Conservation (phyloP, 1,284 basidiomycete genomes). For the Leccinum subspadiceum region DNA sequence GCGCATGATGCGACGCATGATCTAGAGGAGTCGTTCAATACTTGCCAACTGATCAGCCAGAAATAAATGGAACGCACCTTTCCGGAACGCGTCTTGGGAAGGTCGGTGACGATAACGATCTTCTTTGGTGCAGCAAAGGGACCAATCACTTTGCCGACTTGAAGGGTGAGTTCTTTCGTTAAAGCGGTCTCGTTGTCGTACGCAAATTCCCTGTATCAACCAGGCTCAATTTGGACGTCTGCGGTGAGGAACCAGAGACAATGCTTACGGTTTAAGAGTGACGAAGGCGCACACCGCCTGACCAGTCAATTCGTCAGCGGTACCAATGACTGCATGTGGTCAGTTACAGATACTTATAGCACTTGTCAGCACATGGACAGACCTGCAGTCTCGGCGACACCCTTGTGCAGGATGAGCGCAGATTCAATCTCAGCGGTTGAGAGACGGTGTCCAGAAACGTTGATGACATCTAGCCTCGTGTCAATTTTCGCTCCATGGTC, state of each 20-base stretch:
- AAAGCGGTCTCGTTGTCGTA: conserved; percentile 76
- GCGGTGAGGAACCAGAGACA: not conserved
- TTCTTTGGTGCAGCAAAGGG: conserved; percentile 96
- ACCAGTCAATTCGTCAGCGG: conserved; percentile 84
- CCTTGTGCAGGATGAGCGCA: conserved; percentile 90
- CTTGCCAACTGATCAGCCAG: not conserved
- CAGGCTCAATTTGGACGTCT: not conserved
- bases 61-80: conserved; percentile 56
- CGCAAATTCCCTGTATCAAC: conserved; percentile 70
- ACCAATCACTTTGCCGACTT: conserved; percentile 95
- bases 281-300: conserved; percentile 88
- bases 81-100: conserved; percentile 97
- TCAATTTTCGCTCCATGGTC: conserved; percentile 2
- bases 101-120: conserved; percentile 81
- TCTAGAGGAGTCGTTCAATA: conserved; percentile 41
- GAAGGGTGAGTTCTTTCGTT: conserved; percentile 86
- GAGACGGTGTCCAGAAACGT: conserved; percentile 94
- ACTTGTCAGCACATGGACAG: conserved; percentile 14
- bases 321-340: conserved; percentile 70
- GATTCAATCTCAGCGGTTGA: conserved; percentile 98
- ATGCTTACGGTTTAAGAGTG: conserved; percentile 71
- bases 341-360: not conserved
- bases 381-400: conserved; percentile 93
- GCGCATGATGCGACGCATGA: conserved; percentile 92
- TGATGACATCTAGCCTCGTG: conserved; percentile 71